Base-by-base conservation (phyloP, 2,329 filamentous ascomycete genomes). In the Sporothrix euskadiensis region DNA sequence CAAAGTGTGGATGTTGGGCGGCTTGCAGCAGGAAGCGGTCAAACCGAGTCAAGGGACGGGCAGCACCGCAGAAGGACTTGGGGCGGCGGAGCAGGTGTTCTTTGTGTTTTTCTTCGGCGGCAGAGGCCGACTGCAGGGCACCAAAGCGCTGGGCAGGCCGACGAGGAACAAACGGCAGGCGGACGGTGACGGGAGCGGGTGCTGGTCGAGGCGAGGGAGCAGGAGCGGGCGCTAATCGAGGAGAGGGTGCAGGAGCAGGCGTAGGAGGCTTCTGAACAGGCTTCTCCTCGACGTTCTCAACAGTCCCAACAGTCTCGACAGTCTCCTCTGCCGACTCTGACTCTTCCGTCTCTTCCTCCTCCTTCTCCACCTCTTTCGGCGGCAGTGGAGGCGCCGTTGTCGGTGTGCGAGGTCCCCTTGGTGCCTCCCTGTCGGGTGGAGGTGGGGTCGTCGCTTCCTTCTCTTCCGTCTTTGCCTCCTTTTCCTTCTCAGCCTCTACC, bases 1-100 rank as follows among this genome's bases (percentile, higher is more conserved):
- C 30, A 44, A 74, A 72, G 16, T 22, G 35, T 6, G 73, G 73
- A 10, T 72, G 41, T 19, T 54, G 49, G 39, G 70, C 57, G 6
- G 70, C 73, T 1, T 41, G 54, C 22, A 65, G 19, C 12, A 74
- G 47, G 41, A 74, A 74, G 1, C 32, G 57, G 35, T 74, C 70
- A 19, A 72, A 59, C 1, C 73, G 70, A 0, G 73, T 70, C 22
- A 70, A 12, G 7, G 22, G 10, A 1, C 26, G 54, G 5, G 22
- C 26, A 7, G 14, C 26, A 7, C 35, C 32, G n/a, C 44, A 59
- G 22, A 74, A 69, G 3, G 73, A 74, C 16, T 57, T 35, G n/a
- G 16, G 52, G 6, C 54, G 54, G 14, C 59, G 52, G 2, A 68
- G 54, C 22, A 14, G 4, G 4, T 22, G 35, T 32, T n/a, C n/a